Evolutionary conservation across 495 filamentous ascomycete genomes (phyloP).

Genomic region (Xylaria palmicola): DNA sequence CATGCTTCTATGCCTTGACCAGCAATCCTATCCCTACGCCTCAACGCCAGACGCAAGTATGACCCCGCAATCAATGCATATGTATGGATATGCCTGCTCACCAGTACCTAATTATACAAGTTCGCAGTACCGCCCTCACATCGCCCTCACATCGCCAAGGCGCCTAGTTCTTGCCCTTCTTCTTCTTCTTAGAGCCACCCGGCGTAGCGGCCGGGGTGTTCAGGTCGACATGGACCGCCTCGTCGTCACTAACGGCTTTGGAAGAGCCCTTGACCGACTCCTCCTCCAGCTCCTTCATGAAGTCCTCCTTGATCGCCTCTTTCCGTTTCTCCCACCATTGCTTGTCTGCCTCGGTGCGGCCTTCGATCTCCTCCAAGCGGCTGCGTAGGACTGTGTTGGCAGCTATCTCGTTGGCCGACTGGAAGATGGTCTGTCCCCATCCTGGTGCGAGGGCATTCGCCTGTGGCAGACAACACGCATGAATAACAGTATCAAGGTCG

Average conservation of each 20-base stretch:
- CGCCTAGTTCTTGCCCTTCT: constrained; percentile 73
- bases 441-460: constrained; percentile 82
- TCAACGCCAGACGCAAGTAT: constrained; percentile 17
- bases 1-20: constrained; percentile 2
- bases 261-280: constrained; percentile 34
- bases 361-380: constrained; percentile 76
- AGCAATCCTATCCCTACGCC: not conserved
- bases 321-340: constrained; percentile 79
- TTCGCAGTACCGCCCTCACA: not conserved
- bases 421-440: constrained; percentile 95
- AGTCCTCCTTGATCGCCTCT: constrained; percentile 66
- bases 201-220: constrained; percentile 55
- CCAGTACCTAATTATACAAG: constrained; percentile 15
- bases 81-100: not conserved
- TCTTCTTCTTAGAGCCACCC: constrained; percentile 60
- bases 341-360: constrained; percentile 67
- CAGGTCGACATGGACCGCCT: constrained; percentile 79
- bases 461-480: constrained; percentile 38
- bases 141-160: not conserved
- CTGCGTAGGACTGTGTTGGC: constrained; percentile 71
- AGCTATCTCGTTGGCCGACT: constrained; percentile 81
- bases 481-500: not conserved
- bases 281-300: constrained; percentile 81
- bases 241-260: constrained; percentile 66
- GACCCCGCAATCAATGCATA: not conserved